Base-by-base conservation (phyloP, 2,329 filamentous ascomycete species). In the Sporothrix variecibatus region DNA sequence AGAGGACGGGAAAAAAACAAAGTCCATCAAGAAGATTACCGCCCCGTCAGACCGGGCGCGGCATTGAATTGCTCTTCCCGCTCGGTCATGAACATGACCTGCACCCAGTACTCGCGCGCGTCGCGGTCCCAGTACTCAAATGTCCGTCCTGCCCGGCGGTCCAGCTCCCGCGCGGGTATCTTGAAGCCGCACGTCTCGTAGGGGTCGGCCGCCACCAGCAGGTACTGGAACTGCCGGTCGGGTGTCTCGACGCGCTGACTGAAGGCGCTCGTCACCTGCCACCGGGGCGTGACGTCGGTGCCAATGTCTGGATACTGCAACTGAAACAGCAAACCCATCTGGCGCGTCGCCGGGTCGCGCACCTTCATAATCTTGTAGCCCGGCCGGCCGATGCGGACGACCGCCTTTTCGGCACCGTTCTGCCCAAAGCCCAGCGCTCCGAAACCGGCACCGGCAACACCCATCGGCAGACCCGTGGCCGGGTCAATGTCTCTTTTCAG, bases 331-430 rank as follows among this genome's bases (percentile, higher is more conserved):
- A 99, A 82, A 0, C 96, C 96, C 78, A 95, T 89, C 85, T 99
- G 96, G 56, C 93, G 86, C 73, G 94, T 97, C 77, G 95, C 88
- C 4, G 94, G 93, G 82, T 99, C 95, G 76, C 94, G 89, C 65
- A 95, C 92, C 86, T 99, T 99, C 26, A 95, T 98, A 83, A 99
- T 98, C 83, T 97, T 97, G 86, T 99, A 99, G 0, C 96, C 96
- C 0, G 96, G 96, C 5, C 95, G 89, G 3, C 96, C 96, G 79
- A 99, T 98, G 89, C 98, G 98, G 81, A 98, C 91, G 20, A 94
- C 85, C 80, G 97, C 97, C 81, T 91, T 91, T 81, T 92, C 90
- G n/a, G 93, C 88, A 34, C 26, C 40, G 0, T 53, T 31, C 15
- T 72, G 46, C 7, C 67, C 90, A 80, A 87, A 76, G 78, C 87